These are phyloP conservation scores for Zygosaccharomyces sapae DNA, from an alignment of 1,139 yeast genomes.

Conservation along the genomic window DNA sequence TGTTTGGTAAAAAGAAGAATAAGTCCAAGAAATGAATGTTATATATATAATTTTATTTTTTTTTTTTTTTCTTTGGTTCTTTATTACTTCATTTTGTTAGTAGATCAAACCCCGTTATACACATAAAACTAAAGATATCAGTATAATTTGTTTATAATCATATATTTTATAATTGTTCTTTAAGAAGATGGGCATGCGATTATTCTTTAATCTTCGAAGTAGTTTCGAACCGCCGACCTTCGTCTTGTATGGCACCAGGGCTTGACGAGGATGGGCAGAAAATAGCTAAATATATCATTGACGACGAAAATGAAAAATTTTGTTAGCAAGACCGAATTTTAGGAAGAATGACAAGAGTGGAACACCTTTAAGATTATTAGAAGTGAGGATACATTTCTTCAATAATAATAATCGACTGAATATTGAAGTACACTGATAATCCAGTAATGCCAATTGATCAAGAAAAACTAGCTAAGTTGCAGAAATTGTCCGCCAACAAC, in stretches of 20 bases:
- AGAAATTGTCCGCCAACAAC: slow-evolving; percentile 64
- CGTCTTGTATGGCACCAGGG: no score
- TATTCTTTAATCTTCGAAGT: no score
- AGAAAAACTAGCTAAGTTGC: slow-evolving; percentile 81
- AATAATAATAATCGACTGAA: neutral
- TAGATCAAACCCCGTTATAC: neutral
- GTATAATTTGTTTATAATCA: neutral
- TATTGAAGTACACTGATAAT: neutral
- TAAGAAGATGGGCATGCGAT: slow-evolving; percentile 14
- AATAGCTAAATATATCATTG: no score
- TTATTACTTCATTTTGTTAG: neutral
- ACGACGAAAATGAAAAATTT: slow-evolving; percentile 12
- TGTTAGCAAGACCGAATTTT: slow-evolving; percentile 3
- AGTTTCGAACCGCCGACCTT: slow-evolving; percentile 32
- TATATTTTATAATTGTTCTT: slow-evolving; percentile 1
- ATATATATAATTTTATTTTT: no score
- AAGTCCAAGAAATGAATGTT: slow-evolving; percentile 18
- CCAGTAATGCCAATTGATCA: slow-evolving; percentile 72
- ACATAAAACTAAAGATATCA: slow-evolving; percentile 1
- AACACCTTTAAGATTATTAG: neutral
- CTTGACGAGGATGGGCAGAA: no score
- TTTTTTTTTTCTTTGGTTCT: no score
- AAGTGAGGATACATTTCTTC: neutral
- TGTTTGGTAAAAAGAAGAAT: slow-evolving; percentile 29
- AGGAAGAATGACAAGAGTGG: neutral